Conservation (phyloP, 2,329 filamentous ascomycete species). For the Aspergillus phoenicis region DNA sequence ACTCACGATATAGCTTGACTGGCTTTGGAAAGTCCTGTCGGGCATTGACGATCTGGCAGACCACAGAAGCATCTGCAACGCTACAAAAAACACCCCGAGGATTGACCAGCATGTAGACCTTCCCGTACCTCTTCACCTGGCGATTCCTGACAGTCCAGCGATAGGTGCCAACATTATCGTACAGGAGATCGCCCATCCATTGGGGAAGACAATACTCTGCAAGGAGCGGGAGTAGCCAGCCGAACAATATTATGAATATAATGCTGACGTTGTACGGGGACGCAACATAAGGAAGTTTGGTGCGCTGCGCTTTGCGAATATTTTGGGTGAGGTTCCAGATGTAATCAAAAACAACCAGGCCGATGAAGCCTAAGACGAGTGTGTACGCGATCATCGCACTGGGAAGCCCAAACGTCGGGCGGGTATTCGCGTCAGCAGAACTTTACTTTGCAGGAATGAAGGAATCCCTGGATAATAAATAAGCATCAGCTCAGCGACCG, state of each 20-base stretch:
- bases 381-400: constrained; percentile 11
- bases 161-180: constrained; percentile 7
- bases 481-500: neutral
- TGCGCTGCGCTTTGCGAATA: constrained; percentile 12
- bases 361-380: constrained; percentile 7
- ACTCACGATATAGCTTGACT: constrained; percentile 7
- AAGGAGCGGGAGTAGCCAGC: constrained; percentile 11
- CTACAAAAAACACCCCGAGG: constrained; percentile 14
- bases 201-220: constrained; percentile 16
- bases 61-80: constrained; percentile 23
- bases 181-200: constrained; percentile 17
- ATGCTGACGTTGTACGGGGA: constrained; percentile 8
- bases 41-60: constrained; percentile 18
- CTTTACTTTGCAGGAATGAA: neutral
- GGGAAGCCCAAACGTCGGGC: neutral
- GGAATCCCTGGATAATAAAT: too few species aligned
- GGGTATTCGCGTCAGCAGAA: neutral
- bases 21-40: constrained; percentile 22
- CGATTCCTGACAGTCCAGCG: constrained; percentile 23
- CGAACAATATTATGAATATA: constrained; percentile 6
- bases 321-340: constrained; percentile 29
- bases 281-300: constrained; percentile 17
- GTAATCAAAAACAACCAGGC: constrained; percentile 7
- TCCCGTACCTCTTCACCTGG: constrained; percentile 15
- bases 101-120: constrained; percentile 19